Conservation (phyloP, 805 yeast species). For the Yamadazyma insecticola region DNA sequence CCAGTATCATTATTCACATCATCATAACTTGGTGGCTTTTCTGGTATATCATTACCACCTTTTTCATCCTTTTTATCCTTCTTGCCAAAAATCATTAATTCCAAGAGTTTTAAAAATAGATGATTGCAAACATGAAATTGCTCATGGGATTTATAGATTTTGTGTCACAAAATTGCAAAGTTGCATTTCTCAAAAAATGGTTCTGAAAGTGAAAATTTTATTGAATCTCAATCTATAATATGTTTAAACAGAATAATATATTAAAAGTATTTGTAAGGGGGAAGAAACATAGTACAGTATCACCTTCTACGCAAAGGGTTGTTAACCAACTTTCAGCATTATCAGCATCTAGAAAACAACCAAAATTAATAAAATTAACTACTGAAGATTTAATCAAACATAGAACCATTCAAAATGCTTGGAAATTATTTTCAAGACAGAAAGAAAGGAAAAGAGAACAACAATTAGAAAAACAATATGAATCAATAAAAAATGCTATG, state of each 20-base stretch:
- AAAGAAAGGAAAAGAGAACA: constrained; percentile 37
- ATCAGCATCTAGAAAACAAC: constrained; percentile 85
- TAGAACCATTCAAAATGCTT: constrained; percentile 74
- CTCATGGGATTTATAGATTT: no score
- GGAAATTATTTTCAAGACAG: constrained; percentile 60
- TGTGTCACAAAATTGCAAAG: no score
- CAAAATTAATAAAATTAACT: constrained; percentile 68
- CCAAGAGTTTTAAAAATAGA: no score
- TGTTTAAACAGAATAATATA: background rate
- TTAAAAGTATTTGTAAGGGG: constrained; percentile 17
- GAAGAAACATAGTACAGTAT: constrained; percentile 25
- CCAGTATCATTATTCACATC: no score
- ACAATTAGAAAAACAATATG: constrained; percentile 56
- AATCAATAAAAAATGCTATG: constrained; percentile 66
- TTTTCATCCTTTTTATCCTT: no score
- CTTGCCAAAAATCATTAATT: no score
- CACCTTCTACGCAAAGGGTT: constrained; percentile 38
- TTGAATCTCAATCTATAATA: no score
- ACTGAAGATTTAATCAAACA: constrained; percentile 85
- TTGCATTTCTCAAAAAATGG: no score
- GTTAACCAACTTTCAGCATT: constrained; percentile 70
- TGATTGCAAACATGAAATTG: no score
- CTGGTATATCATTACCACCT: background rate
- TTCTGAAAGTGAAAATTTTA: no score
- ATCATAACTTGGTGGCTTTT: background rate